phyloP scores from a whole-genome alignment of 805 yeast genomes.

The Kodamaea jinghongensis region DNA sequence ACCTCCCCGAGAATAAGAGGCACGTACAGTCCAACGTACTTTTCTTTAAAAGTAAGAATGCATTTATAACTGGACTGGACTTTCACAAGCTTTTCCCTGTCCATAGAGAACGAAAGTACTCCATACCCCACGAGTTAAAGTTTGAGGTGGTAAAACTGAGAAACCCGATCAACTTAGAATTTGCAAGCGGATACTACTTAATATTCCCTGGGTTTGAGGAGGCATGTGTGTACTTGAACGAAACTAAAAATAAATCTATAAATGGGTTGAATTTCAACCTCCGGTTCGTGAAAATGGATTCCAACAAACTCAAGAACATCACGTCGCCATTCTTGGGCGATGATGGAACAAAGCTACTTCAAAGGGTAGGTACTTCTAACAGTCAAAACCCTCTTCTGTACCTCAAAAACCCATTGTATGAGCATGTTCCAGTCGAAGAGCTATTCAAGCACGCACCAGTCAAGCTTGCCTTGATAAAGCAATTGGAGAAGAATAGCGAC shows the following conservation, averaged over 20 bases:
- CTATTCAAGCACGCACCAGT: conserved; percentile 7
- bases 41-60: conserved; percentile 35
- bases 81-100: conserved; percentile 38
- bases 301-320: conserved; percentile 24
- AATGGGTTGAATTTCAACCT: conserved; percentile 50
- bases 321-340: conserved; percentile 28
- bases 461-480: conserved; percentile 3
- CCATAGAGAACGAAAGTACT: conserved; percentile 27
- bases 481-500: conserved; percentile 13
- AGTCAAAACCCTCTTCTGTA: conserved; percentile 4
- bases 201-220: conserved; percentile 45
- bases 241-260: conserved; percentile 46
- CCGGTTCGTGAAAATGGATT: conserved; percentile 39
- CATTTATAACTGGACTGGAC: conserved; percentile 38
- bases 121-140: conserved; percentile 24
- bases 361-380: neutral
- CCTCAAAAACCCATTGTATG: conserved; percentile 2
- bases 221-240: conserved; percentile 53
- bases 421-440: conserved; percentile 5
- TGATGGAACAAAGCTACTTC: conserved; percentile 1
- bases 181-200: conserved; percentile 51
- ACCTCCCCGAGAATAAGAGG: conserved; percentile 15
- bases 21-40: conserved; percentile 29
- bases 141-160: conserved; percentile 50
- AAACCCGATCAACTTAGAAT: conserved; percentile 41